Percentiles rank a stretch among this genome's conserved stretches.
phyloP scores from a whole-genome alignment of 2,329 filamentous ascomycete species.

The Periconia digitata region DNA sequence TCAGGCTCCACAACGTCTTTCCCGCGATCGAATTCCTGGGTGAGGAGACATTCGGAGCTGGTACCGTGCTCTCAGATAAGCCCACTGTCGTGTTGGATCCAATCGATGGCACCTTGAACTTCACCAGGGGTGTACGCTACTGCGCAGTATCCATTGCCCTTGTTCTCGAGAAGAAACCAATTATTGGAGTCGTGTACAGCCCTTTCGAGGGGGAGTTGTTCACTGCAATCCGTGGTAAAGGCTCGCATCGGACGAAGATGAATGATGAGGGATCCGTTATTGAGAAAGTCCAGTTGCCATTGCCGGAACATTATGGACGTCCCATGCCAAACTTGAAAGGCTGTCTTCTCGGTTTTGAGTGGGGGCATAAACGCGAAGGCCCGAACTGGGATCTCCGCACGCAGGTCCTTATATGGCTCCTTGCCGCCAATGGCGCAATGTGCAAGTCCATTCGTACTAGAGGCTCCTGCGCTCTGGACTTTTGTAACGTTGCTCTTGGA shows the following conservation, averaged over 20 bases:
- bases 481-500: conserved; percentile 43
- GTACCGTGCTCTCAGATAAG: conserved; percentile 28
- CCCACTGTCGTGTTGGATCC: conserved; percentile 44
- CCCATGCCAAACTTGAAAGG: conserved; percentile 32
- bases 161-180: conserved; percentile 32
- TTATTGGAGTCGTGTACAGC: conserved; percentile 41
- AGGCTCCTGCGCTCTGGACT: conserved; percentile 41
- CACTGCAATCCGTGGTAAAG: conserved; percentile 35
- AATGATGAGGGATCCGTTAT: conserved; percentile 26
- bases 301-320: conserved; percentile 3
- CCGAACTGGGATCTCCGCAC: conserved; percentile 41
- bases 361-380: conserved; percentile 41
- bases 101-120: conserved; percentile 45
- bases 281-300: neutral
- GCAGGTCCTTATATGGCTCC: conserved; percentile 26
- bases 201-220: conserved; percentile 40
- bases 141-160: conserved; percentile 38
- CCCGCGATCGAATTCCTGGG: conserved; percentile 48
- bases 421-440: conserved; percentile 38
- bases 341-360: conserved; percentile 40
- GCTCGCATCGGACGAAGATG: conserved; percentile 30
- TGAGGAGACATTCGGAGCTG: conserved; percentile 39
- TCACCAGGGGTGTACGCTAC: conserved; percentile 42
- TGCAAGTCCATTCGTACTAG: conserved; percentile 35
- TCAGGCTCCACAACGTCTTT: conserved; percentile 46